Evolutionary conservation across 78 protist species (phyloP).

Genomic region (Cavenderia fasciculata): DNA sequence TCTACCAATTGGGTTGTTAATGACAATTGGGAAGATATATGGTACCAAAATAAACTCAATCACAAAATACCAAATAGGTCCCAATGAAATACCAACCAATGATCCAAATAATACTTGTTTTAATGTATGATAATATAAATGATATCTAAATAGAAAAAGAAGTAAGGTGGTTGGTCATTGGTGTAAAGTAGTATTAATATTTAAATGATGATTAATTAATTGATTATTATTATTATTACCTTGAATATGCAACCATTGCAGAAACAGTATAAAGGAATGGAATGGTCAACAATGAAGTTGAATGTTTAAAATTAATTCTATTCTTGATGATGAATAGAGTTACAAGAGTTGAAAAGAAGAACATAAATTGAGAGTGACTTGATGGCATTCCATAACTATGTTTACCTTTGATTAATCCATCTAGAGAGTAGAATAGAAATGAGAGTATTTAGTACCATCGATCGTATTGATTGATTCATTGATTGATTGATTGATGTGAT

Average conservation of each 20-base stretch:
- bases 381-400: slow-evolving; percentile 84
- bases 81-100: slow-evolving; percentile 23
- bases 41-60: slow-evolving; percentile 52
- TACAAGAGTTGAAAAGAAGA: slow-evolving; percentile 71
- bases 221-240: too few species aligned
- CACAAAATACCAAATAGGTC: slow-evolving; percentile 10
- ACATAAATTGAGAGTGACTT: slow-evolving; percentile 80
- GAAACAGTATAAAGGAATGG: slow-evolving; percentile 26
- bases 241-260: slow-evolving; percentile 60
- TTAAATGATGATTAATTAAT: too few species aligned
- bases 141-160: slow-evolving; percentile 2
- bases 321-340: slow-evolving; percentile 35
- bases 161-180: background rate
- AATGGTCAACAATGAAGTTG: background rate
- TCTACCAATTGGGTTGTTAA: slow-evolving; percentile 50
- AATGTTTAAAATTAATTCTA: background rate
- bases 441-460: background rate
- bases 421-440: background rate
- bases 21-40: slow-evolving; percentile 36
- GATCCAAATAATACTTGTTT: slow-evolving; percentile 63
- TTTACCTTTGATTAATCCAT: slow-evolving; percentile 15
- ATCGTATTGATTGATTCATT: background rate
- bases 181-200: background rate
- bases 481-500: background rate
- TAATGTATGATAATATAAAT: slow-evolving; percentile 50